Percentiles rank a stretch among this genome's conserved stretches.
These are phyloP conservation scores for Fusarium liriodendri DNA, from an alignment of 2,329 filamentous ascomycete genomes.

Conservation along the genomic window DNA sequence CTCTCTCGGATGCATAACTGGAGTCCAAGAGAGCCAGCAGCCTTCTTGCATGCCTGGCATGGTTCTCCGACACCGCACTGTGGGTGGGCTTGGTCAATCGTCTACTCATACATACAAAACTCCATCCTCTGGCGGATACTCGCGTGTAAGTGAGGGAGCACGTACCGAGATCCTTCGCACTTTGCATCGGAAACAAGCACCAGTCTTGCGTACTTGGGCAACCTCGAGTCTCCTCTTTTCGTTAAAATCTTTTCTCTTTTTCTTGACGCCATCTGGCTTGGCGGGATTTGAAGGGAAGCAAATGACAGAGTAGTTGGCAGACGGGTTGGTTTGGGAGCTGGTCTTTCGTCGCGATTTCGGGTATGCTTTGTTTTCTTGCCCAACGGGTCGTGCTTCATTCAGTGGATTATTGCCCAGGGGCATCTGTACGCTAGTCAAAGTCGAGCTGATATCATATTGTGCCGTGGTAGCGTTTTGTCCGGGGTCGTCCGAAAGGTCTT, in stretches of 20 bases:
- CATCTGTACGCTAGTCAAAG: constrained; percentile 10
- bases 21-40: constrained; percentile 39
- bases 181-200: constrained; percentile 44
- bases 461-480: constrained; percentile 18
- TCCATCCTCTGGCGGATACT: background rate
- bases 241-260: constrained; percentile 44
- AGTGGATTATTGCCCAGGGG: background rate
- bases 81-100: constrained; percentile 7
- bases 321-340: constrained; percentile 12
- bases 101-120: background rate
- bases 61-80: constrained; percentile 43
- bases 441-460: constrained; percentile 21
- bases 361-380: background rate
- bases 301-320: constrained; percentile 40
- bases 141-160: constrained; percentile 1
- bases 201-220: constrained; percentile 42
- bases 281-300: constrained; percentile 45
- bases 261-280: constrained; percentile 41
- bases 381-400: constrained; percentile 1
- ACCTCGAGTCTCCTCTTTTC: constrained; percentile 42
- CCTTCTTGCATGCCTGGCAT: constrained; percentile 39
- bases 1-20: constrained; percentile 43
- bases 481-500: constrained; percentile 22
- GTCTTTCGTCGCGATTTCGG: constrained; percentile 1
- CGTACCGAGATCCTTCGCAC: constrained; percentile 43